Conservation (phyloP, 2,329 filamentous ascomycete species). For the Botrytis porri region DNA sequence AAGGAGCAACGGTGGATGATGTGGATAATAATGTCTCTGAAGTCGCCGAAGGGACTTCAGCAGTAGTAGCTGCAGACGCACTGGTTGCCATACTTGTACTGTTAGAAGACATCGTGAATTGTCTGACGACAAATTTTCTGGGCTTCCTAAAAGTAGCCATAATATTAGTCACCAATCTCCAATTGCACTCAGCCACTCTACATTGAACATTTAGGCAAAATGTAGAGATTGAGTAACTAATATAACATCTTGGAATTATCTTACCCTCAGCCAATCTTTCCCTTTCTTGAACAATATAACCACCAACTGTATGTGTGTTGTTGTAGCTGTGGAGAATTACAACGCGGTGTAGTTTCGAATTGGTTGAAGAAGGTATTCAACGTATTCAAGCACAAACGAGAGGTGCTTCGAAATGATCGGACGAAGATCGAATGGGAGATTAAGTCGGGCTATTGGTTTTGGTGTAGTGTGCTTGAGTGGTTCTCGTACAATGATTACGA, state of each 20-base stretch:
- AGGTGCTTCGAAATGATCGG: constrained; percentile 21
- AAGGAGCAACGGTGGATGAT: constrained; percentile 9
- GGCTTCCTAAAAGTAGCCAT: constrained; percentile 26
- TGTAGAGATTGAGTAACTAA: neutral
- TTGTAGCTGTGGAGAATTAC: neutral
- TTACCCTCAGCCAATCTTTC: constrained; percentile 14
- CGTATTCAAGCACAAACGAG: constrained; percentile 16
- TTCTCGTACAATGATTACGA: constrained; percentile 17
- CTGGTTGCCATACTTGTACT: constrained; percentile 33
- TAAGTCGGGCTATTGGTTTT: constrained; percentile 4
- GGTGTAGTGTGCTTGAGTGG: neutral
- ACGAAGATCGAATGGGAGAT: constrained; percentile 7
- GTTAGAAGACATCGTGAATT: constrained; percentile 34
- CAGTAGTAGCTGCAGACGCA: constrained; percentile 19
- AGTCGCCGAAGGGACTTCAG: constrained; percentile 24
- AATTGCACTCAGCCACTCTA: constrained; percentile 1
- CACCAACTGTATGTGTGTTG: neutral
- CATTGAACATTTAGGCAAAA: neutral
- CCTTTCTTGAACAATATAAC: neutral
- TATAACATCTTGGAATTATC: constrained; percentile 2
- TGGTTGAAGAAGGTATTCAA: constrained; percentile 23
- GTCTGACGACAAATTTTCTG: constrained; percentile 25
- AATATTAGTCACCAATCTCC: constrained; percentile 23
- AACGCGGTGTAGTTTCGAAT: constrained; percentile 25
- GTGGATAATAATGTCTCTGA: constrained; percentile 7